Percentiles rank a stretch among this genome's conserved stretches.
Conservation (phyloP, 2,329 filamentous ascomycete genomes). For the Cladosporium austrohemisphaericum region DNA sequence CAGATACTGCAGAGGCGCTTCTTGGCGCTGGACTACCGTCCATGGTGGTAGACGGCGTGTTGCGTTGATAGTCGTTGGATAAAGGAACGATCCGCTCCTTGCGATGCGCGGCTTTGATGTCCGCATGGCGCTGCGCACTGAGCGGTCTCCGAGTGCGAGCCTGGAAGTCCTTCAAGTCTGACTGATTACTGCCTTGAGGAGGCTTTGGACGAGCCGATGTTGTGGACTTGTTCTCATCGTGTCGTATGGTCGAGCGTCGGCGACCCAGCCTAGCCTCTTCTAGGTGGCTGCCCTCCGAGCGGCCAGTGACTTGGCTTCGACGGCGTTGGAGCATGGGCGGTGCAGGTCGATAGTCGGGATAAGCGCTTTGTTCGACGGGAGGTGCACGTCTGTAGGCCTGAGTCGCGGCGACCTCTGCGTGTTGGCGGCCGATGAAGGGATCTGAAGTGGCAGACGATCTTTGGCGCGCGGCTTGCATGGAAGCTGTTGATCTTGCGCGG, state of each 20-base stretch:
- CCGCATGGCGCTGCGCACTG: not conserved
- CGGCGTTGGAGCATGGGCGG: conserved; percentile 17
- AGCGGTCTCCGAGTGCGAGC: not conserved
- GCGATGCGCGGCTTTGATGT: conserved; percentile 7
- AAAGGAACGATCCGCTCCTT: conserved; percentile 24
- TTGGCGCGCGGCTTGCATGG: conserved; percentile 37
- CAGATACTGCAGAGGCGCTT: conserved; percentile 8
- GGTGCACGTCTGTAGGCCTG: conserved; percentile 58
- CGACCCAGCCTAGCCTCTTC: conserved; percentile 28
- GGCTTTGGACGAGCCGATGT: conserved; percentile 9
- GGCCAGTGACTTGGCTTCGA: conserved; percentile 24
- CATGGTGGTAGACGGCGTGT: conserved; percentile 15
- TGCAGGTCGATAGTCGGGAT: conserved; percentile 7
- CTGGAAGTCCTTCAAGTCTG: not conserved
- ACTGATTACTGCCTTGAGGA: not conserved
- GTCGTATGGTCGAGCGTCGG: conserved; percentile 17
- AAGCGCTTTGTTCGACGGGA: conserved; percentile 33
- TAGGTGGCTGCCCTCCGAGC: conserved; percentile 34
- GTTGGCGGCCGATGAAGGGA: conserved; percentile 50
- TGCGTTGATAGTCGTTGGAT: conserved; percentile 11
- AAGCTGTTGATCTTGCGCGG: conserved; percentile 32
- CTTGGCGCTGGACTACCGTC: conserved; percentile 21
- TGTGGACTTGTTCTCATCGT: conserved; percentile 16
- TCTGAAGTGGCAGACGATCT: conserved; percentile 23
- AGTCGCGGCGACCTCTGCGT: conserved; percentile 60